Evolutionary conservation across 495 filamentous ascomycete species (phyloP), one percentile per base, ranked within the genome.

Genomic region (Pseudomonodictys pantanalensis): DNA sequence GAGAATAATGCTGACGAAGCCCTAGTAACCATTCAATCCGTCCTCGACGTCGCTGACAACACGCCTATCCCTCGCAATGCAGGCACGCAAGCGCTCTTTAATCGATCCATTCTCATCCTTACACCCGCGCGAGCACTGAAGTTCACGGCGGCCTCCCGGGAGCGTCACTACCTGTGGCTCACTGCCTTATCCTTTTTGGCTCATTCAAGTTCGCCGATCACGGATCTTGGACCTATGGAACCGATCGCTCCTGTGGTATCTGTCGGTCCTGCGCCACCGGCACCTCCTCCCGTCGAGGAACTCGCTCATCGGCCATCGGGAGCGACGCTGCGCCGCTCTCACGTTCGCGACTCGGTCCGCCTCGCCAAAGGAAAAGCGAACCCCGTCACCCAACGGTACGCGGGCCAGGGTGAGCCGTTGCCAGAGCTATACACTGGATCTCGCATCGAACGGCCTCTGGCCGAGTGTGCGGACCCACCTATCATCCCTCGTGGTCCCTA

Each of bases 121-220:
- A 97, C 93, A 11, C 93, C 95, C 6, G 86, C 92, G 63, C 83
- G 93, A 57, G 93, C 93, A 26, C 82, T 98, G 48, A 98, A 98
- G 71, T 96, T 98, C 73, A 98, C 95, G 0, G 90, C 92, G 12
- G 75, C 81, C 15, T 86, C 82, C 12, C 76, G 83, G 26, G 93
- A 97, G 57, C 85, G 95, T 17, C 93, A 98, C 73, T 96, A 95
- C 64, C 79, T 97, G 56, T 98, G 93, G 93, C 76, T 98, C 15
- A 95, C 88, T 30, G 90, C 93, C 1, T 78, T 98, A 12, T 96
- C 92, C 0, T 98, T 97, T 79, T 77, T 98, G 35, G 90, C 90
- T 26, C 90, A 96, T 69, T 92, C 91, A 3, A 85, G 86, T 30
- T 83, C 88, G 1, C 54, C 57, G 8, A 47, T 67, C 18, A 62